Evolutionary conservation across 305 asterid genomes (phyloP), one percentile per base, ranked within the genome.

Genomic region (Fraxinus latifolia): DNA sequence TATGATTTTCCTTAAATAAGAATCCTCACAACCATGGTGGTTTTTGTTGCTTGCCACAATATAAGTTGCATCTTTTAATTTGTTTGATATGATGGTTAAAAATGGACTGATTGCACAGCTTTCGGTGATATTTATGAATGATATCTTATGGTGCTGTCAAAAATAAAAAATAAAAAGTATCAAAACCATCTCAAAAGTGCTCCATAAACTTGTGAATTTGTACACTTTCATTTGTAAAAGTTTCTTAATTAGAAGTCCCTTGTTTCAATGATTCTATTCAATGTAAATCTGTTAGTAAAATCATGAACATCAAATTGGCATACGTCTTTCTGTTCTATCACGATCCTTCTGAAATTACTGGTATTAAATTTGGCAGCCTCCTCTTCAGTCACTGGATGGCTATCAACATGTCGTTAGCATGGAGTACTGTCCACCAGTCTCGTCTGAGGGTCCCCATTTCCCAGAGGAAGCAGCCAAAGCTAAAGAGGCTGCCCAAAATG

Each of bases 391-490:
- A 80, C 75, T 96, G 91, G 98, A 94, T 81, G 98, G 99, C 80
- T 96, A 96, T 81, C 83, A 92, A 80, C 99, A 96, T 80, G 89
- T 96, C n/a, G 97, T 94, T 7, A 89, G 89, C 14, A 91, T 91
- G 82, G 94, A 88, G 85, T 83, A 92, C 78, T 93, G 96, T 80
- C 97, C 91, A 9, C 94, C 98, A 21, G 91, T 86, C 80, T 86
- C 87, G 65, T 88, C 93, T 1, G 92, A 90, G 84, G 88, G 86
- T 11, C 92, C 98, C 3, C 84, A 87, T 47, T 93, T 91, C 83
- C 92, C 91, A 80, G 94, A 90, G 2, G 92, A 93, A 88, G 99
- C 98, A 79, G 96, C 94, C 44, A 89, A 84, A 86, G 97, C 97
- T 31, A 95, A 93, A 86, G 95, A 91, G 87, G 96, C 93, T 39